These are phyloP conservation scores for Candida chauliodis DNA, from an alignment of 805 yeast genomes.

Conservation along the genomic window DNA sequence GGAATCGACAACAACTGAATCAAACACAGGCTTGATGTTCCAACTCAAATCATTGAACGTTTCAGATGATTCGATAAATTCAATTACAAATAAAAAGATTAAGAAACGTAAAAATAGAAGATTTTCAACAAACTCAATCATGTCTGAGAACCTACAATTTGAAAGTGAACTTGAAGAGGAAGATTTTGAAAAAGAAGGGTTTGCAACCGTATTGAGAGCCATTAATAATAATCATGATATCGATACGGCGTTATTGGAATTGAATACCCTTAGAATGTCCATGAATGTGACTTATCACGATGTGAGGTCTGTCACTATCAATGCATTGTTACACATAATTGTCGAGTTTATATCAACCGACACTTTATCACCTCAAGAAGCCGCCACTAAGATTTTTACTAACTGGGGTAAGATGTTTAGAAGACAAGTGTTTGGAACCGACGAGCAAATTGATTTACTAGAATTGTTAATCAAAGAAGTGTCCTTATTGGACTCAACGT, in stretches of 20 bases:
- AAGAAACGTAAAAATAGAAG: slow-evolving; percentile 33
- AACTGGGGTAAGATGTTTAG: slow-evolving; percentile 80
- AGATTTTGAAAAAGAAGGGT: slow-evolving; percentile 84
- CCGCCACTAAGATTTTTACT: slow-evolving; percentile 68
- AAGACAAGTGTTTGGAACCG: slow-evolving; percentile 79
- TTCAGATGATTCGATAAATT: slow-evolving; percentile 58
- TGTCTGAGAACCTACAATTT: slow-evolving; percentile 43
- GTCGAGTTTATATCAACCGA: slow-evolving; percentile 73
- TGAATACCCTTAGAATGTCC: slow-evolving; percentile 94
- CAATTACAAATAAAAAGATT: slow-evolving; percentile 43
- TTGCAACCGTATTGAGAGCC: slow-evolving; percentile 89
- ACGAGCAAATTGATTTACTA: slow-evolving; percentile 74
- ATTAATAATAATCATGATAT: slow-evolving; percentile 88
- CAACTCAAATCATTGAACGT: slow-evolving; percentile 46
- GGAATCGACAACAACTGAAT: slow-evolving; percentile 32
- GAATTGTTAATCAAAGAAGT: slow-evolving; percentile 46
- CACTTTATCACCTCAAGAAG: slow-evolving; percentile 72
- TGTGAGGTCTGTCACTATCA: slow-evolving; percentile 76
- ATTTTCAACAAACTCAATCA: slow-evolving; percentile 31
- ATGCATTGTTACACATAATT: slow-evolving; percentile 67
- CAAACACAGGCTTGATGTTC: slow-evolving; percentile 43
- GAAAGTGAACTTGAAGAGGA: slow-evolving; percentile 50
- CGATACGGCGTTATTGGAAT: slow-evolving; percentile 88
- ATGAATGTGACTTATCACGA: slow-evolving; percentile 94
- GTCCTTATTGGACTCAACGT: slow-evolving; percentile 31